Evolutionary conservation across 1,139 yeast genomes (phyloP).

Genomic region (Candida tetrigidarum): DNA sequence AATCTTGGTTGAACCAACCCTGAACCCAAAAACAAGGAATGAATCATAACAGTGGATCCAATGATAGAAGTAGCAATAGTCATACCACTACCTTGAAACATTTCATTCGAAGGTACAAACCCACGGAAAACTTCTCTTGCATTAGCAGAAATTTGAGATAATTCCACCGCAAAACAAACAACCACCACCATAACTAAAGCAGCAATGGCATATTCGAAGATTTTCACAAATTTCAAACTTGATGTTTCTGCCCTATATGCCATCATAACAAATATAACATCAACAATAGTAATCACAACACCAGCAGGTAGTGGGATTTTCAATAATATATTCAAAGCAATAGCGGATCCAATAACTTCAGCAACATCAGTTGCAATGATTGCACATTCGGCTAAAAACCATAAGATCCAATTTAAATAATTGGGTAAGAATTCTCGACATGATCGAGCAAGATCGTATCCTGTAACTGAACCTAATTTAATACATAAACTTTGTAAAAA

Average conservation of each 20-base stretch:
- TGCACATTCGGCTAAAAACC: slow-evolving; percentile 77
- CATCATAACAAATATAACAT: slow-evolving; percentile 72
- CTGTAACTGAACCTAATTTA: slow-evolving; percentile 81
- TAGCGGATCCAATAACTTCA: slow-evolving; percentile 88
- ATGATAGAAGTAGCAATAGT: slow-evolving; percentile 77
- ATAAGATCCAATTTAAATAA: slow-evolving; percentile 59
- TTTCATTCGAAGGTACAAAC: slow-evolving; percentile 65
- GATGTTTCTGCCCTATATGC: slow-evolving; percentile 75
- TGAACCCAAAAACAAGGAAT: slow-evolving; percentile 73
- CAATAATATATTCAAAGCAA: slow-evolving; percentile 72
- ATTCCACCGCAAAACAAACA: slow-evolving; percentile 70
- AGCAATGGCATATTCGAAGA: slow-evolving; percentile 72
- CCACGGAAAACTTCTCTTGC: slow-evolving; percentile 66
- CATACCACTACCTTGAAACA: slow-evolving; percentile 66
- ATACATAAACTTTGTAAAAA: slow-evolving; percentile 74
- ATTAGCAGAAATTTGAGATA: slow-evolving; percentile 56
- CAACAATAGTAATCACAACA: slow-evolving; percentile 69
- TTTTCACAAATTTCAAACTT: slow-evolving; percentile 62
- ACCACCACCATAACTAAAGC: slow-evolving; percentile 69
- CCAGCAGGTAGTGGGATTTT: slow-evolving; percentile 80
- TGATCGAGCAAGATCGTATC: slow-evolving; percentile 73
- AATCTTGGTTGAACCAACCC: slow-evolving; percentile 79
- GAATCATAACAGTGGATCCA: slow-evolving; percentile 88
- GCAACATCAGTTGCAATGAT: slow-evolving; percentile 87
- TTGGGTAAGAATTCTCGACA: slow-evolving; percentile 65